These are phyloP conservation scores for Penicillium crystallinum DNA, from an alignment of 495 filamentous ascomycete genomes.

Conservation along the genomic window DNA sequence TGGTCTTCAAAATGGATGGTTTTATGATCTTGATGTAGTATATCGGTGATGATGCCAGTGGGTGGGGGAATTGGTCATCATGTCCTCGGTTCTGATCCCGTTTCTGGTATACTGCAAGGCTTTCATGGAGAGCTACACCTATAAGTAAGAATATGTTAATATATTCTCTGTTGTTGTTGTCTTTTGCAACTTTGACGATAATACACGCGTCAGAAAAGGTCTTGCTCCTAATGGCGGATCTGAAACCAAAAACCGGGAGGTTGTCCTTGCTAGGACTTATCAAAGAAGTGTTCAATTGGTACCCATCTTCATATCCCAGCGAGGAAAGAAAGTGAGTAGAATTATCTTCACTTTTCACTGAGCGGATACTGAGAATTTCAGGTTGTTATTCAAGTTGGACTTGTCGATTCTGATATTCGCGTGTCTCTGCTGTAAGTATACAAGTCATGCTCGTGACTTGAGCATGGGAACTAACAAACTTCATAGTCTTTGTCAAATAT, in stretches of 20 bases:
- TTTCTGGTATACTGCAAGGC: background rate
- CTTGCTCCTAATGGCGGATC: slow-evolving; percentile 17
- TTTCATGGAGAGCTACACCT: background rate
- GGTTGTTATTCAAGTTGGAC: slow-evolving; percentile 31
- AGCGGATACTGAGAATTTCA: background rate
- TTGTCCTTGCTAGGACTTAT: slow-evolving; percentile 25
- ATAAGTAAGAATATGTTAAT: background rate
- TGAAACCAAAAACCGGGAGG: slow-evolving; percentile 12
- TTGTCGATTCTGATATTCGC: slow-evolving; percentile 31
- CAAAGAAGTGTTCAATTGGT: slow-evolving; percentile 48
- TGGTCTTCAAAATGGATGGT: background rate
- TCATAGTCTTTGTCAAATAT: slow-evolving; percentile 32
- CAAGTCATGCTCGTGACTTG: background rate
- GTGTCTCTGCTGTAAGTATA: slow-evolving; percentile 34
- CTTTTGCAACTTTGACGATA: no score
- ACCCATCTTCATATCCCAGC: slow-evolving; percentile 36
- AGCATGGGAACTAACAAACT: background rate
- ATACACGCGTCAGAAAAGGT: background rate
- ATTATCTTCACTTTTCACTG: background rate
- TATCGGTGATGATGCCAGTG: slow-evolving; percentile 15
- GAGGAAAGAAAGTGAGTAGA: slow-evolving; percentile 37
- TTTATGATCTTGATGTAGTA: background rate
- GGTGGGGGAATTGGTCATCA: slow-evolving; percentile 13
- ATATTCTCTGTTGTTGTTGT: no score
- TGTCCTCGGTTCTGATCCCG: background rate